phyloP scores from a whole-genome alignment of 2,329 filamentous ascomycete genomes.

The Huntiella abstrusa region DNA sequence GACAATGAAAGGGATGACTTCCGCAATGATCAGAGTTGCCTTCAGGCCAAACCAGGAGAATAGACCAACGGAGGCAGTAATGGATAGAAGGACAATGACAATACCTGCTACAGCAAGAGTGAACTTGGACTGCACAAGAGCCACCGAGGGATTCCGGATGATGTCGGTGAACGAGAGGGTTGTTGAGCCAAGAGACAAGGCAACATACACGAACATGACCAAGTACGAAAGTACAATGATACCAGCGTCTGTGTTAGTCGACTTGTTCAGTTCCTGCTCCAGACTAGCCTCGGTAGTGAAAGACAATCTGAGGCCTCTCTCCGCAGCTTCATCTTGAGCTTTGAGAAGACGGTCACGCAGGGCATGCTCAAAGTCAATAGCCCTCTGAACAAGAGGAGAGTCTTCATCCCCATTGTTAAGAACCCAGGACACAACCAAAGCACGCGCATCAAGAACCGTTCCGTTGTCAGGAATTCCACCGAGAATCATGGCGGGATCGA shows the following conservation, averaged over 20 bases:
- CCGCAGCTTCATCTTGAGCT: constrained; percentile 61
- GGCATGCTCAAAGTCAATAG: constrained; percentile 77
- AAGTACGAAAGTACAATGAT: constrained; percentile 94
- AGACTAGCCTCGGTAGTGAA: constrained; percentile 93
- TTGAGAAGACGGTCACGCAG: constrained; percentile 55
- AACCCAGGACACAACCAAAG: constrained; percentile 86
- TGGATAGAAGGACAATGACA: constrained; percentile 90
- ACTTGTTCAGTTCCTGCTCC: constrained; percentile 92
- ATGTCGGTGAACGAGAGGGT: constrained; percentile 61
- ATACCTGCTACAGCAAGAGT: constrained; percentile 89
- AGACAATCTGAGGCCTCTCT: constrained; percentile 67
- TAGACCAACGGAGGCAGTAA: constrained; percentile 81
- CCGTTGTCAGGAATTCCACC: constrained; percentile 52
- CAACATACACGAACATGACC: constrained; percentile 97
- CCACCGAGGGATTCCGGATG: constrained; percentile 61
- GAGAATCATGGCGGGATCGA: constrained; percentile 69
- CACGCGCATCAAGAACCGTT: constrained; percentile 47
- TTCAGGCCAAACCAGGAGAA: constrained; percentile 87
- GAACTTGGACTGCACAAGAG: constrained; percentile 91
- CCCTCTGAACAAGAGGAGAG: constrained; percentile 47
- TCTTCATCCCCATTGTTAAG: constrained; percentile 70
- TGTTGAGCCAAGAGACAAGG: constrained; percentile 75
- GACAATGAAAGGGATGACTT: constrained; percentile 95
- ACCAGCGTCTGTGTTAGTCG: constrained; percentile 92
- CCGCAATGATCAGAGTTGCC: constrained; percentile 91